Evolutionary conservation across 2,329 filamentous ascomycete species (phyloP).

Genomic region (Verticillium nonalfalfae): DNA sequence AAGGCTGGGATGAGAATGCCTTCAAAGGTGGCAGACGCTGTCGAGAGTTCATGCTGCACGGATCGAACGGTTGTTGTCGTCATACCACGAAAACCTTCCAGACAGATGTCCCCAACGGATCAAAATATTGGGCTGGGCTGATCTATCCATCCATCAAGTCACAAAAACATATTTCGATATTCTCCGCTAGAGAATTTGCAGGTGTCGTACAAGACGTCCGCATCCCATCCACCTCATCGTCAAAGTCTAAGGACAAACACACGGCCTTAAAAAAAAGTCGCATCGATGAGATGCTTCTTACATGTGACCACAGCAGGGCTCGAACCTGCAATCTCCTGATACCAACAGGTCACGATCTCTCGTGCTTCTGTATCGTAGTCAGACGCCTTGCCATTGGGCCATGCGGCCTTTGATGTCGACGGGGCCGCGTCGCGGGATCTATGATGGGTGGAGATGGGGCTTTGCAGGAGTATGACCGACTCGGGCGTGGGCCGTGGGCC

Average conservation of each 20-base stretch:
- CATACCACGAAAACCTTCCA: too few relatives aligned
- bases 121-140: too few relatives aligned
- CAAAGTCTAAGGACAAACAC: not conserved
- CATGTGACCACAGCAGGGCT: not conserved
- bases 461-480: not conserved
- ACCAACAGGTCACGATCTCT: not conserved
- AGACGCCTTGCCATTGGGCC: slow-evolving; percentile 36
- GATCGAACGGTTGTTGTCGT: too few relatives aligned
- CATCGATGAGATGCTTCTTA: not conserved
- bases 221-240: too few relatives aligned
- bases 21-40: too few relatives aligned
- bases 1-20: too few relatives aligned
- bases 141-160: too few relatives aligned
- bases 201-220: too few relatives aligned
- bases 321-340: not conserved
- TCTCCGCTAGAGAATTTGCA: too few relatives aligned
- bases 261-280: not conserved
- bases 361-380: slow-evolving; percentile 24
- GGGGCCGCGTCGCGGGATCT: not conserved
- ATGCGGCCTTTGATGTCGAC: slow-evolving; percentile 7
- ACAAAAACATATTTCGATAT: too few relatives aligned
- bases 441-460: not conserved
- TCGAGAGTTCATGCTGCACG: too few relatives aligned
- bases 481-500: not conserved
- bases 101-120: too few relatives aligned